Conservation (phyloP, 257 asterid species). For the Primulina tabacum region DNA sequence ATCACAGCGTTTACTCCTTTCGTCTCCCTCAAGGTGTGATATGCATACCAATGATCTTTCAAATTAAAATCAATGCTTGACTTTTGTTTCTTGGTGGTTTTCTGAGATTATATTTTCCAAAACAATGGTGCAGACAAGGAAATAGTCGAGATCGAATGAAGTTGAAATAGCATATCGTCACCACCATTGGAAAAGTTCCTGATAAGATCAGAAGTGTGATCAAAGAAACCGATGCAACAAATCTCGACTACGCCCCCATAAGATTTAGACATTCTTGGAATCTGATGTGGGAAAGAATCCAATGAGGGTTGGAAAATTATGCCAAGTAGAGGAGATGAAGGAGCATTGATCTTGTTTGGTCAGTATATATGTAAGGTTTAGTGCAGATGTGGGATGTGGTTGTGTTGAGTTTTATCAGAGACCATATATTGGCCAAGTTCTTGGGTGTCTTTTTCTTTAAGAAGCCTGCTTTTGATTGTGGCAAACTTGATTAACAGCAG, state of each 20-base stretch:
- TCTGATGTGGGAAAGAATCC: constrained; percentile 1
- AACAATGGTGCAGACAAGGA: constrained; percentile 26
- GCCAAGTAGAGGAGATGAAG: constrained; percentile 46
- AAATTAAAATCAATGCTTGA: no score
- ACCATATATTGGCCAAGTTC: constrained; percentile 26
- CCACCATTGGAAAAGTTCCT: constrained; percentile 27
- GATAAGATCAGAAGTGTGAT: not conserved
- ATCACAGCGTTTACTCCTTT: constrained; percentile 31
- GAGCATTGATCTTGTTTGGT: constrained; percentile 28
- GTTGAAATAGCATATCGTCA: constrained; percentile 33
- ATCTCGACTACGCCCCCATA: no score
- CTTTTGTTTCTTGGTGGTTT: no score
- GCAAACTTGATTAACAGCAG: constrained; percentile 23
- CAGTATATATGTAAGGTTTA: constrained; percentile 33
- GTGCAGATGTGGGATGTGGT: constrained; percentile 26
- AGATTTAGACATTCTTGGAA: no score
- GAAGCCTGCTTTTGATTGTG: constrained; percentile 40
- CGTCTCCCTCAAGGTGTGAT: not conserved
- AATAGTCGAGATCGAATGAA: constrained; percentile 25
- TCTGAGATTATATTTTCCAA: no score
- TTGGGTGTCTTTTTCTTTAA: constrained; percentile 26
- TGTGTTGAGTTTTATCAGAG: constrained; percentile 27
- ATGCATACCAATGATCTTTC: no score
- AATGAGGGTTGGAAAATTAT: constrained; percentile 26
- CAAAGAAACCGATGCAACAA: not conserved